These are phyloP conservation scores for Diaporthe australafricana DNA, from an alignment of 2,329 filamentous ascomycete species.

Conservation along the genomic window DNA sequence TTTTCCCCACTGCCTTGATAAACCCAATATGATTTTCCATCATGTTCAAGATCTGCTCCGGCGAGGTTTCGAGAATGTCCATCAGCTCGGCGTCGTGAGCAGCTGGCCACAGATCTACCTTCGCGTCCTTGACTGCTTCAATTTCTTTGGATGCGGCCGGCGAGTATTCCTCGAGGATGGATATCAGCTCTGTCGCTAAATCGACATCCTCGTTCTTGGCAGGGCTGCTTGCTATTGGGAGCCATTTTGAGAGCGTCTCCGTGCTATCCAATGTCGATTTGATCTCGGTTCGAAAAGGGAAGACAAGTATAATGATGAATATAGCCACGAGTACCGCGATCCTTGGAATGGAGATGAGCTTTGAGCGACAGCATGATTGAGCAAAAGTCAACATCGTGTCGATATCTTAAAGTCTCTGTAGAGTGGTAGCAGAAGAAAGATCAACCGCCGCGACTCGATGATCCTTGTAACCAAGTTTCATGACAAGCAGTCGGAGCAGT, in stretches of 20 bases:
- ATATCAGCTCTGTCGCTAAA: background rate
- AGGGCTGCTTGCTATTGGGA: background rate
- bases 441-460: no score
- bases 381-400: background rate
- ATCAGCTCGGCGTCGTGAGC: background rate
- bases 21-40: constrained; percentile 4
- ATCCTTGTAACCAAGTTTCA: background rate
- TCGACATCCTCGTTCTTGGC: background rate
- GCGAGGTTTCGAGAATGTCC: constrained; percentile 5
- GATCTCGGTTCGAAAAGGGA: constrained; percentile 7
- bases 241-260: background rate
- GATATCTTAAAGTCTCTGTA: background rate
- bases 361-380: constrained; percentile 5
- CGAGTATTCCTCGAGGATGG: background rate
- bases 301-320: background rate
- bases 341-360: background rate
- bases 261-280: background rate
- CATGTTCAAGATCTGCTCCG: constrained; percentile 1
- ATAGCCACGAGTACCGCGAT: background rate
- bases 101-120: constrained; percentile 1
- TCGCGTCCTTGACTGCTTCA: background rate
- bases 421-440: background rate
- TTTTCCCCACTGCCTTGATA: background rate
- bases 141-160: background rate
- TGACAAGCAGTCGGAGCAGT: background rate